phyloP scores from a whole-genome alignment of 306 rosid species.

The Gillenia trifoliata region DNA sequence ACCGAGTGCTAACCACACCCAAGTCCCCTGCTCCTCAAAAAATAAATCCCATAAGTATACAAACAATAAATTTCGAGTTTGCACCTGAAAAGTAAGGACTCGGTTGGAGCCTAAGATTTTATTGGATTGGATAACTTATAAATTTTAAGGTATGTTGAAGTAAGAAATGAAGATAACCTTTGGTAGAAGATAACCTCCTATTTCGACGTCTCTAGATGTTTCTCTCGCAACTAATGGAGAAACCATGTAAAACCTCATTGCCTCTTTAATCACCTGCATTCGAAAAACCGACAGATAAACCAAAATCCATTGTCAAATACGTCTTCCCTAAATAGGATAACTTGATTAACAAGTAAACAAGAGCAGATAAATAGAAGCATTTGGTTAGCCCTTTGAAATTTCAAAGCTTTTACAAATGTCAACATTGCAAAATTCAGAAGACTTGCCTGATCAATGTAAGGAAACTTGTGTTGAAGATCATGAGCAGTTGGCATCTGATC shows the following conservation, averaged over 20 bases:
- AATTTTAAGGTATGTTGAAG: background rate
- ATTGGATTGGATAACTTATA: too few relatives aligned
- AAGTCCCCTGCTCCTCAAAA: constrained; percentile 62
- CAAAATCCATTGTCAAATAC: too few relatives aligned
- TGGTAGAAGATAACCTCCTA: constrained; percentile 92
- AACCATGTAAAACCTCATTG: constrained; percentile 71
- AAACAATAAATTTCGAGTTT: background rate
- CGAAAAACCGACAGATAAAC: background rate
- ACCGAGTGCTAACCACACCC: constrained; percentile 95
- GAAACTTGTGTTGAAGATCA: constrained; percentile 75
- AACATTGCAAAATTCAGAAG: background rate
- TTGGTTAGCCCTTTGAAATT: background rate
- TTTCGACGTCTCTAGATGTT: constrained; percentile 68
- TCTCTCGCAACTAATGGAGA: constrained; percentile 95
- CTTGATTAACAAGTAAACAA: too few relatives aligned
- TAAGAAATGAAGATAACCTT: constrained; percentile 43
- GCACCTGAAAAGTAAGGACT: background rate
- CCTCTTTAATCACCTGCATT: constrained; percentile 84
- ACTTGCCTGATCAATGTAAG: constrained; percentile 78
- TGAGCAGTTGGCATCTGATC: constrained; percentile 51
- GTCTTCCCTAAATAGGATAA: too few relatives aligned
- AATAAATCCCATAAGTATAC: background rate
- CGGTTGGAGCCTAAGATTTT: too few relatives aligned
- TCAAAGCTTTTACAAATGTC: background rate
- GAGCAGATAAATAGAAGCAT: background rate